Evolutionary conservation across 2,329 filamentous ascomycete species (phyloP).

Genomic region (Ustilaginoidea virens): DNA sequence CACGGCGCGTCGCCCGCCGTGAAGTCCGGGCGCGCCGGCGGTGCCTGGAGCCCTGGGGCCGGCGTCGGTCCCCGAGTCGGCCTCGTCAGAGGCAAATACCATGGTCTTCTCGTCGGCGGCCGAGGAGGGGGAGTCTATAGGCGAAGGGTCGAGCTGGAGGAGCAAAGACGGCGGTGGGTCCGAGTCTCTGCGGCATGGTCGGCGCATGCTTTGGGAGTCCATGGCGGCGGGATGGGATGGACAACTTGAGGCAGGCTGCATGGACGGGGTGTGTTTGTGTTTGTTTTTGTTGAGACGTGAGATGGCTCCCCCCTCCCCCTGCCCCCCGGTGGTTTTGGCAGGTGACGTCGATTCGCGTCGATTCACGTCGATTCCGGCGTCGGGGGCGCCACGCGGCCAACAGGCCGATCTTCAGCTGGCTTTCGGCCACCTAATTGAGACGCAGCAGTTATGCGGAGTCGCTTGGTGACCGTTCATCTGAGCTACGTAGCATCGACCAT

Average conservation of each 20-base stretch:
- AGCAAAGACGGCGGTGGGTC: conserved; percentile 48
- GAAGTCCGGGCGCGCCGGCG: conserved; percentile 35
- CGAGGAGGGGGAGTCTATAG: conserved; percentile 44
- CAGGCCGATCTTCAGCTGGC: too few species aligned
- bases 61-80: conserved; percentile 8
- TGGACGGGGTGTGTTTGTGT: too few species aligned
- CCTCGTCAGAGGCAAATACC: conserved; percentile 20
- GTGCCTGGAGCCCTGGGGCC: conserved; percentile 16
- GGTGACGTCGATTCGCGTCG: not conserved
- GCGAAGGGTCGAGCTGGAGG: conserved; percentile 66
- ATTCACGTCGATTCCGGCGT: not conserved
- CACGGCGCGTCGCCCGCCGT: conserved; percentile 46
- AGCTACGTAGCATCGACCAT: too few species aligned
- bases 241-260: too few species aligned
- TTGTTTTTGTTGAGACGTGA: too few species aligned
- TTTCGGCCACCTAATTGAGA: too few species aligned
- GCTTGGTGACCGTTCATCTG: too few species aligned
- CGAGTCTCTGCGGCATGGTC: conserved; percentile 22
- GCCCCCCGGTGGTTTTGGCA: too few species aligned
- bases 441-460: too few species aligned
- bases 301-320: too few species aligned
- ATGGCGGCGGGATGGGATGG: too few species aligned
- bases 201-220: conserved; percentile 5
- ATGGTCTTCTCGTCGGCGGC: conserved; percentile 9
- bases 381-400: too few species aligned